Evolutionary conservation across 257 asterid species (phyloP), one percentile per base, ranked within the genome.

Genomic region (Gentiana straminea): DNA sequence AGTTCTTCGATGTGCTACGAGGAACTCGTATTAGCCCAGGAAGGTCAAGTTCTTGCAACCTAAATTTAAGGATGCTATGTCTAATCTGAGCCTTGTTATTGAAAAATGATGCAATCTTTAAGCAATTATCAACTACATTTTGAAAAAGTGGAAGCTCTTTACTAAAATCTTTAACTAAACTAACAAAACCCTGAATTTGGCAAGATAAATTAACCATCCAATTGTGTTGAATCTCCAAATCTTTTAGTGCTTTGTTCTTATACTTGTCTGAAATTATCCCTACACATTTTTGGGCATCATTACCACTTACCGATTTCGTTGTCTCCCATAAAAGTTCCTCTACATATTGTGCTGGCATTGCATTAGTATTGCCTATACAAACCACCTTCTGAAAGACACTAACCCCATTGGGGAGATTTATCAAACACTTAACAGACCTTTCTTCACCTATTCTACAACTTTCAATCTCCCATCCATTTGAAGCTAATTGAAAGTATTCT

Each of bases 171-270:
- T 88, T 84, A 58, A 84, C 64, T 67, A 88, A 74, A 72, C 93
- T 81, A 62, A 70, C 50, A 62, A 88, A 69, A 52, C 84, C 94
- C 59, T 82, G 89, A 70, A 78, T 67, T 75, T 76, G 90, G 62
- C 96, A 88, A 48, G 86, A 72, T 64, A 88, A 60, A 67, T 84
- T 88, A 4, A 88, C 81, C 96, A 88, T 88, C 96, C 96, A 88
- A 52, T 70, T 80, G 70, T 80, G 70, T 62, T 74, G 81, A 58
- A 69, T 49, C 62, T 88, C 94, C 66, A 88, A 72, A 75, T 73
- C 80, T 72, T 73, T 68, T 81, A 88, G 61, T 52, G 88, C 93
- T 62, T 78, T 82, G 15, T 81, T 64, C 68, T 88, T 88, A 48
- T 52, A 88, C 81, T 81, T 88, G 62, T 88, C 94, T 51, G 86